Conservation (phyloP, 768 basidiomycete species). For the Mycena floridula region DNA sequence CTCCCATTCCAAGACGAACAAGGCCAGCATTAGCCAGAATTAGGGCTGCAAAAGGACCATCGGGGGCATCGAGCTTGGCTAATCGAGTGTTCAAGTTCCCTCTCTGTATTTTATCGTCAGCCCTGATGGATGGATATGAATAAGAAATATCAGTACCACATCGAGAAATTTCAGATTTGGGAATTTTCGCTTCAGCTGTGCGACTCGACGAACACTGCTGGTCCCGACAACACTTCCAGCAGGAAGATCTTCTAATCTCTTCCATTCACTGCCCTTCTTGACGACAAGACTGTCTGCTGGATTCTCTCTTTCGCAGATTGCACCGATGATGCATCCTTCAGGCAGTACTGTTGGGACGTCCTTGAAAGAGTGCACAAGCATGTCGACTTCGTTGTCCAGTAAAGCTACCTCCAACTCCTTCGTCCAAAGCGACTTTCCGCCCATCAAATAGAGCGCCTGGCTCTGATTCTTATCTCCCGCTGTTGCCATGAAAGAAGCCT, state of each 20-base stretch:
- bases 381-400: conserved; percentile 66
- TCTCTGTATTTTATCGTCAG: conserved; percentile 38
- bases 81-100: conserved; percentile 94
- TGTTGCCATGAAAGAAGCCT: conserved; percentile 46
- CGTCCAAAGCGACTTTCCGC: conserved; percentile 94
- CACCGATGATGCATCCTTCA: conserved; percentile 78
- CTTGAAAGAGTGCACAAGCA: conserved; percentile 90
- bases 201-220: conserved; percentile 87
- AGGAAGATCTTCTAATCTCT: conserved; percentile 74
- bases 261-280: conserved; percentile 64
- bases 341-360: conserved; percentile 90
- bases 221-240: conserved; percentile 91
- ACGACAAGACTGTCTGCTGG: conserved; percentile 87
- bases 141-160: conserved; percentile 65
- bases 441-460: conserved; percentile 78
- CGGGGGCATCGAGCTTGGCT: conserved; percentile 80
- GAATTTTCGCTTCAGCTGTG: conserved; percentile 78
- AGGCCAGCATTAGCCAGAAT: conserved; percentile 94
- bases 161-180: conserved; percentile 78
- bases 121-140: neutral
- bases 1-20: conserved; percentile 66
- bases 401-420: conserved; percentile 90
- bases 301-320: conserved; percentile 82
- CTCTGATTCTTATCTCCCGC: conserved; percentile 91
- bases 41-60: conserved; percentile 77